phyloP scores from a whole-genome alignment of 2,329 filamentous ascomycete species.

The Arthrobotrys musiformis region DNA sequence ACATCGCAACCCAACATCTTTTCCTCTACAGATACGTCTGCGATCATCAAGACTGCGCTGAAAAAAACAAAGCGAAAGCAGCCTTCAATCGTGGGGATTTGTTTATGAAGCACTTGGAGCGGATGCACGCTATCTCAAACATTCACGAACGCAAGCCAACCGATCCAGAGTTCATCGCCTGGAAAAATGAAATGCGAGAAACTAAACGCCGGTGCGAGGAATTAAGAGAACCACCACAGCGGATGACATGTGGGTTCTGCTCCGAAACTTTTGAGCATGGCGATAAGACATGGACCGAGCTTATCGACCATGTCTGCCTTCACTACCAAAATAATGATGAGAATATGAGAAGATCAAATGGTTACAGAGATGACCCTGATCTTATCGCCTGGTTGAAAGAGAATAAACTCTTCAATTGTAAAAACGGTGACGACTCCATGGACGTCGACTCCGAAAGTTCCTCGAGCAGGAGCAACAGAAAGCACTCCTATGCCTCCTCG shows the following conservation, averaged over 20 bases:
- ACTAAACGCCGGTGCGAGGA: conserved; percentile 37
- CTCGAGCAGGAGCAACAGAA: conserved; percentile 22
- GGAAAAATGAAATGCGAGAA: conserved; percentile 44
- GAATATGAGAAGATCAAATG: conserved; percentile 1
- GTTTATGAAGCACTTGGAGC: conserved; percentile 85
- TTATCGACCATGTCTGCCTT: conserved; percentile 51
- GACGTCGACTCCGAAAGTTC: conserved; percentile 32
- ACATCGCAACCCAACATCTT: conserved; percentile 83
- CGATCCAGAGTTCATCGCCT: conserved; percentile 25
- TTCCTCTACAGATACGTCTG: conserved; percentile 80
- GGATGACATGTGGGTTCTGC: conserved; percentile 52
- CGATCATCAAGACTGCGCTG: conserved; percentile 64
- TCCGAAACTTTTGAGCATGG: conserved; percentile 31
- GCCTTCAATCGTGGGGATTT: conserved; percentile 89
- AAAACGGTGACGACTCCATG: conserved; percentile 26
- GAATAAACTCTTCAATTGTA: conserved; percentile 30
- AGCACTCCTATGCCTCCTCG: conserved; percentile 37
- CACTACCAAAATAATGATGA: conserved; percentile 41
- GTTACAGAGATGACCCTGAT: conserved; percentile 40
- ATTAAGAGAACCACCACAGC: conserved; percentile 34
- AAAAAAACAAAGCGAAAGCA: conserved; percentile 63
- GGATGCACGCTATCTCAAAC: conserved; percentile 77
- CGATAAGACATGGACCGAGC: conserved; percentile 47
- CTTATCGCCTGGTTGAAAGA: conserved; percentile 51
- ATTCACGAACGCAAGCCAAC: conserved; percentile 9